Percentiles rank a stretch among this genome's conserved stretches.
Conservation (phyloP, 2,329 filamentous ascomycete genomes). For the Clonostachys byssicola region DNA sequence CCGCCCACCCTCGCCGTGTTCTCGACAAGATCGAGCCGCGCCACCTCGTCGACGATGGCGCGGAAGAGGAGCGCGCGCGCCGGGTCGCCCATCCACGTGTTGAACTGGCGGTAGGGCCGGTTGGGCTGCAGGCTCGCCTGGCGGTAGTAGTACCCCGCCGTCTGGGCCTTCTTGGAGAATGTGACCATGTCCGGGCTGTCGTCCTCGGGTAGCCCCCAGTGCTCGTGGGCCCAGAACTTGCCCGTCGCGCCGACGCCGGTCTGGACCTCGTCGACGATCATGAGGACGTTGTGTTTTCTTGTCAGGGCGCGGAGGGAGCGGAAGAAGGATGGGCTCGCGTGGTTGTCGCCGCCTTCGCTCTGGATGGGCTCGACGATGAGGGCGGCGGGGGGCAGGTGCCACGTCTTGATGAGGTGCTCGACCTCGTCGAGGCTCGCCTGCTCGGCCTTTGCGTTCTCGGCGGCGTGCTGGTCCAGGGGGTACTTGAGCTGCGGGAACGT, state of each 20-base stretch:
- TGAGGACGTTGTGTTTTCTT: conserved; percentile 61
- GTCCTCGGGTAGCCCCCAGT: conserved; percentile 65
- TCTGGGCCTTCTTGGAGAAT: conserved; percentile 84
- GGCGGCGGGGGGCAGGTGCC: conserved; percentile 67
- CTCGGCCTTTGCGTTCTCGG: conserved; percentile 70
- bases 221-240: conserved; percentile 84
- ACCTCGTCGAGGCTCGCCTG: conserved; percentile 68
- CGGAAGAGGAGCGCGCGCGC: conserved; percentile 73
- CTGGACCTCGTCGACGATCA: conserved; percentile 84
- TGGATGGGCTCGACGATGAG: conserved; percentile 78
- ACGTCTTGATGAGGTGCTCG: conserved; percentile 64
- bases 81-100: conserved; percentile 85
- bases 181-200: conserved; percentile 81
- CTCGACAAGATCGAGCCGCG: conserved; percentile 63
- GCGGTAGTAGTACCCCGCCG: conserved; percentile 78
- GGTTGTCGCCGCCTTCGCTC: conserved; percentile 81
- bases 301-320: conserved; percentile 69
- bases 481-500: conserved; percentile 75
- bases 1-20: conserved; percentile 53
- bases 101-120: conserved; percentile 82
- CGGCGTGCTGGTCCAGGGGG: conserved; percentile 64
- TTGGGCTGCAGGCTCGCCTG: conserved; percentile 72
- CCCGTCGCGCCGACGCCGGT: conserved; percentile 82
- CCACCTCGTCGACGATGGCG: conserved; percentile 72
- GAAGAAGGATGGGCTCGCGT: conserved; percentile 77